Evolutionary conservation across 495 filamentous ascomycete genomes (phyloP), one percentile per base, ranked within the genome.

Genomic region (Trichoderma orchidacearum): DNA sequence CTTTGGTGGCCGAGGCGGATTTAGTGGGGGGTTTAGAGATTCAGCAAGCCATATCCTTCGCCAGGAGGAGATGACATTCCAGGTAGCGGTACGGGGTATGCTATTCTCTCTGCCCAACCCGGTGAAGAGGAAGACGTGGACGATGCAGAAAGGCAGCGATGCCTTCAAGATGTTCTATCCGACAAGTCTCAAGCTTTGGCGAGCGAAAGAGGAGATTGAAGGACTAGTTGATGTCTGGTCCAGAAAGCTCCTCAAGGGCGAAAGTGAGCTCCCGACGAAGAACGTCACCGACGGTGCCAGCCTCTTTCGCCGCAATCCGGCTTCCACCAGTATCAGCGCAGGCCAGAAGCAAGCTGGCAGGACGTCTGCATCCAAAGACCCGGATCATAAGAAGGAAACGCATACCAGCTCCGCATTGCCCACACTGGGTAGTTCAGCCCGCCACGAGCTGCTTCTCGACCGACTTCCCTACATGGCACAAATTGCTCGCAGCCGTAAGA

Each of bases 61-160:
- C 25, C 90, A 95, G 66, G 89, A 95, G 52, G 93, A 99, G 62
- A 88, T 96, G 55, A 81, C 84, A 31, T 96, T 95, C 61, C 90
- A 97, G 56, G 79, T 89, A 51, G 89, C 88, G 25, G 85, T 91
- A 3, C 82, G 90, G 6, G 90, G 94, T 1, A 64, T 96, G 31
- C 68, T 94, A 1, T 89, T 95, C 63, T 82, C 81, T 12, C 77
- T 99, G 21, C 93, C 93, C 15, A 81, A 76, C 56, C 91, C 92
- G 0, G 93, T 96, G 4, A 89, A 85, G 60, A 75, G 93, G 54
- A 71, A 70, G 61, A 13, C 23, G 17, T 59, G 72, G 3, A 68
- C 69, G 34, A 65, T 55, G 55, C 62, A 64, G 41, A 64, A 69
- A 18, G 75, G 72, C 32, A 72, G 69, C 1, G 83, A 88, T 68